Evolutionary conservation across 2,329 filamentous ascomycete genomes (phyloP), one percentile per base, ranked within the genome.

Genomic region (Cytospora schulzeri): DNA sequence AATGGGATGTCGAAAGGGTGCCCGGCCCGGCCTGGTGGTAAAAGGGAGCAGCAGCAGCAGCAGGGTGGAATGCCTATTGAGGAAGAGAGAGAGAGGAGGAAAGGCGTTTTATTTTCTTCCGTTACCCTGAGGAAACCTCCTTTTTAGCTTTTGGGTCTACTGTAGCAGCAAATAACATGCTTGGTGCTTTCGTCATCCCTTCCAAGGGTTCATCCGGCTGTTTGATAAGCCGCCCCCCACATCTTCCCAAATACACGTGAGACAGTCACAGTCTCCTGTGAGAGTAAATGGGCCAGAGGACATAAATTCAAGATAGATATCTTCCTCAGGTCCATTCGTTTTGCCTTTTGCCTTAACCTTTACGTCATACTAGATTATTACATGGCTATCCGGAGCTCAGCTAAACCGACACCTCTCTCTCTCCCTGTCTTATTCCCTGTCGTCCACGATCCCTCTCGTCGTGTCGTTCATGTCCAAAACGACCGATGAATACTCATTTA

Each of bases 151-250:
- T 48, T 62, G 60, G 60, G 60, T 62, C 41, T 56, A 62, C 50
- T 54, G 60, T 62, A 62, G 60, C 60, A 62, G 60, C 60, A 62
- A 62, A 62, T 38, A 24, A 56, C 26, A 56, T 62, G 60, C 29
- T 62, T 62, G 54, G 54, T 51, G 50, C 50, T 53, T 62, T 56
- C 60, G 55, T 62, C 11, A 22, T 14, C 19, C 22, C 9, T 14
- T 12, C 19, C n/a, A n/a, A n/a, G n/a, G n/a, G n/a, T n/a, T n/a
- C n/a, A n/a, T 35, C 45, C 4, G n/a, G 8, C 4, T 48, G n/a
- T 11, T 14, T 45, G 19, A 22, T 45, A n/a, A 6, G n/a, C n/a
- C 15, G 33, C 33, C 15, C 33, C 33, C 6, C n/a, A n/a, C n/a
- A n/a, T n/a, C n/a, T n/a, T n/a, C n/a, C n/a, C n/a, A n/a, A n/a